Evolutionary conservation across 1,284 basidiomycete species (phyloP).

Genomic region (Malassezia equina): DNA sequence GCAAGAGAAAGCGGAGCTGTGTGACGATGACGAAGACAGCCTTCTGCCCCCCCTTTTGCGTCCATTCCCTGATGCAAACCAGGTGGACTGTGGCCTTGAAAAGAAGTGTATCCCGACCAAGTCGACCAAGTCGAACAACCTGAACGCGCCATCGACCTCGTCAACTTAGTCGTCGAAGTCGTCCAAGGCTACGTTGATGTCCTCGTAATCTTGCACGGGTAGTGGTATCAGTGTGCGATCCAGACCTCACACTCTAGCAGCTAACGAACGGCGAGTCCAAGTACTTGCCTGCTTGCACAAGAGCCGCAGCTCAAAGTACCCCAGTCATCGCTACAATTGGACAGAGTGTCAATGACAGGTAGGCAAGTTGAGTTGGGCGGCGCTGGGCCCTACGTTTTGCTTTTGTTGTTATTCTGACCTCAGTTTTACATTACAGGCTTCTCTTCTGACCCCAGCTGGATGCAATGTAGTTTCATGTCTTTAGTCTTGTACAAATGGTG

Average conservation of each 20-base stretch:
- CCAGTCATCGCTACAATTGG: background rate
- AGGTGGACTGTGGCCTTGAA: conserved; percentile 11
- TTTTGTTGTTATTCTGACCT: background rate
- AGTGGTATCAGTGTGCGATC: conserved; percentile 5
- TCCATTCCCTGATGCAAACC: conserved; percentile 11
- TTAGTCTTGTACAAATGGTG: background rate
- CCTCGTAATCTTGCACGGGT: too few relatives aligned
- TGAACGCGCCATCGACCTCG: background rate
- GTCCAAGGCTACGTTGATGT: too few relatives aligned
- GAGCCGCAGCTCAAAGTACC: background rate
- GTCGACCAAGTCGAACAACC: background rate
- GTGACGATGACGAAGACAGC: conserved; percentile 7
- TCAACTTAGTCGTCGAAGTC: conserved; percentile 1
- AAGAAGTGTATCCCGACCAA: conserved; percentile 14
- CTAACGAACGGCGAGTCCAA: background rate
- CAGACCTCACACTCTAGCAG: background rate
- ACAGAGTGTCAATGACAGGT: background rate
- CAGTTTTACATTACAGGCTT: background rate
- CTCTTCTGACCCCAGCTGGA: background rate
- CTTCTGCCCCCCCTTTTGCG: conserved; percentile 14
- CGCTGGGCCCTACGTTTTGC: background rate
- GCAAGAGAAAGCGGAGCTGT: conserved; percentile 2
- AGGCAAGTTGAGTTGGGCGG: background rate
- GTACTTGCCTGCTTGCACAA: background rate
- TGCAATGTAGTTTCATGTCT: background rate